Evolutionary conservation across 441 rosid genomes (phyloP).

Genomic region (Arabidopsis hybrid): DNA sequence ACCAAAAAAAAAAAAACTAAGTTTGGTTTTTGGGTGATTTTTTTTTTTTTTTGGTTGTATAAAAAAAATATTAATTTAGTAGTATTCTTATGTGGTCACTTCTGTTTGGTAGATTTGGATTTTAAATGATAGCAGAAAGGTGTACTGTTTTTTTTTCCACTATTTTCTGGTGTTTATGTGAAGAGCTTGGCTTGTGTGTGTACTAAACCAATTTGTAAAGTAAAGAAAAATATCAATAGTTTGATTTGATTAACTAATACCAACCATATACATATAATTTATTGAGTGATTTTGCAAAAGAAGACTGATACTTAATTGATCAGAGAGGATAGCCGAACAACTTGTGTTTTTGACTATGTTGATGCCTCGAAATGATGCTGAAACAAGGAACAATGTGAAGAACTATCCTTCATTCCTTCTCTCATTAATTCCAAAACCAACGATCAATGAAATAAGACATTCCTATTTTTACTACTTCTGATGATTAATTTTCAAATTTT

Average conservation of each 20-base stretch:
- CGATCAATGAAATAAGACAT: not conserved
- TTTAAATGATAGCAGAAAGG: slow-evolving; percentile 11
- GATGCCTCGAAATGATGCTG: not conserved
- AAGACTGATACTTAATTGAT: not conserved
- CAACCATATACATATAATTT: not conserved
- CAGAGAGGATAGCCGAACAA: not conserved
- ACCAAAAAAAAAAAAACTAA: not conserved
- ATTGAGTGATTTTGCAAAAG: not conserved
- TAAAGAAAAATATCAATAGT: not conserved
- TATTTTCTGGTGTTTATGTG: slow-evolving; percentile 18
- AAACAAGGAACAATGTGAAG: not conserved
- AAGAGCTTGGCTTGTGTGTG: slow-evolving; percentile 38
- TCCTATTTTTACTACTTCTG: not conserved
- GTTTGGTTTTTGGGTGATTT: not conserved
- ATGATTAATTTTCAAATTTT: too few species aligned
- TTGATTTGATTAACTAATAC: not conserved
- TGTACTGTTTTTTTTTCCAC: slow-evolving; percentile 24
- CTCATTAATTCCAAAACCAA: not conserved
- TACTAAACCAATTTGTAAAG: slow-evolving; percentile 29
- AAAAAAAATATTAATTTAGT: slow-evolving; percentile 13
- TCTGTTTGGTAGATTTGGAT: slow-evolving; percentile 36
- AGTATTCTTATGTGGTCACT: slow-evolving; percentile 18
- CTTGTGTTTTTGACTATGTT: not conserved
- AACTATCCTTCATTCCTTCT: not conserved
- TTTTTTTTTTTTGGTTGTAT: not conserved